Evolutionary conservation across 2,329 filamentous ascomycete species (phyloP).

Genomic region (Alternaria angustiovoidea): DNA sequence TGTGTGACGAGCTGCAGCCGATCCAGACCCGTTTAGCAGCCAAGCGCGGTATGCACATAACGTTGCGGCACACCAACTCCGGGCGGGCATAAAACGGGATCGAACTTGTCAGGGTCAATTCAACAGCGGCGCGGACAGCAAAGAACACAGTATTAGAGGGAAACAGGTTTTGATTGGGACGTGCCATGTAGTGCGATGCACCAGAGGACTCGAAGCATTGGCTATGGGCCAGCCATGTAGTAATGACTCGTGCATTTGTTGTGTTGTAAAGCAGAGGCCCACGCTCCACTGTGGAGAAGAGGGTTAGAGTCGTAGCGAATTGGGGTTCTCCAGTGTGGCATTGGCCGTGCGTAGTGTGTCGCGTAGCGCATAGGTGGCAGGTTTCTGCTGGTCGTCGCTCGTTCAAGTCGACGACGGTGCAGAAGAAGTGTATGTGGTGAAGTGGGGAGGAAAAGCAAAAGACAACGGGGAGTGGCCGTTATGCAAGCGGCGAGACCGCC

Average conservation of each 20-base stretch:
- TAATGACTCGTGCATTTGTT: slow-evolving; percentile 14
- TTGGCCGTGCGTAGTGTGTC: slow-evolving; percentile 7
- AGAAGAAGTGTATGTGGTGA: slow-evolving; percentile 25
- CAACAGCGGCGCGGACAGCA: background rate
- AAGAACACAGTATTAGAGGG: background rate
- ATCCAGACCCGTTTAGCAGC: slow-evolving; percentile 26
- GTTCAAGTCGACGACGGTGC: slow-evolving; percentile 26
- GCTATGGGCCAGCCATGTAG: background rate
- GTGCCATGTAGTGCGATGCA: background rate
- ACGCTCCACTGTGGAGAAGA: slow-evolving; percentile 31
- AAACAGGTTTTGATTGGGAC: background rate
- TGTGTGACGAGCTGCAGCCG: slow-evolving; percentile 43
- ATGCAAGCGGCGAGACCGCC: slow-evolving; percentile 8
- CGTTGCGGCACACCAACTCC: slow-evolving; percentile 16
- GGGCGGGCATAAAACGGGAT: slow-evolving; percentile 18
- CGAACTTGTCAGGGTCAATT: slow-evolving; percentile 7
- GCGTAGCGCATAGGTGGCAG: slow-evolving; percentile 18
- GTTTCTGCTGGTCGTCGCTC: slow-evolving; percentile 17
- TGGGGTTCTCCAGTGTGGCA: slow-evolving; percentile 16
- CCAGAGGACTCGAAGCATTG: background rate
- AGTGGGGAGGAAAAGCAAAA: slow-evolving; percentile 21
- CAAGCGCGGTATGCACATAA: slow-evolving; percentile 34
- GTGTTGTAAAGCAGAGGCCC: slow-evolving; percentile 24
- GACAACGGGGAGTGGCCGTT: slow-evolving; percentile 13
- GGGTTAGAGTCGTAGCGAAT: slow-evolving; percentile 32